Base-by-base conservation (phyloP, 2,329 filamentous ascomycete species). In the Aspergillus cejpii region DNA sequence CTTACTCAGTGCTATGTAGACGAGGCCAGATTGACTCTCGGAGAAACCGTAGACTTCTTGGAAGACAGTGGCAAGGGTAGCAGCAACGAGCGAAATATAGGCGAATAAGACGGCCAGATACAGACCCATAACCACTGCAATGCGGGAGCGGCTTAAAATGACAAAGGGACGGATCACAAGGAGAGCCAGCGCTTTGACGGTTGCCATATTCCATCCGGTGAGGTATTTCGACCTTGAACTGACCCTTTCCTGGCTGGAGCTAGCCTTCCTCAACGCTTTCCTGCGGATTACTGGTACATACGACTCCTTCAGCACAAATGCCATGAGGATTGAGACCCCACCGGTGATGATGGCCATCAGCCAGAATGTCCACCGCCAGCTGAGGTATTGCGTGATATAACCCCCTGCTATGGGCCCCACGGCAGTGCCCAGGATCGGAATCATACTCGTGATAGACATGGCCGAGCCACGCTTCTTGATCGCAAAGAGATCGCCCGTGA, bases 91-190 rank as follows among this genome's bases (percentile, higher is more conserved):
- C 24, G 29, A 45, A 29, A 41, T 28, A 21, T 28, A 41, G 33
- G 43, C 43, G 19, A 41, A 45, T 19, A 41, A 14, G 15, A 45
- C 8, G 14, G 43, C 28, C 26, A 45, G 37, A 19, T 45, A 45
- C 27, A 45, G 17, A n/a, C 37, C 43, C 38, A 45, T 45, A n/a
- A 45, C 12, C 38, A 41, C 21, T n/a, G 43, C 43, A 15, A 41
- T 41, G 12, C 43, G 43, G 17, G 21, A 45, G 21, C 15, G 5
- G 37, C 21, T 37, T 19, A 41, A 14, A 27, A 41, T 45, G 12
- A 40, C 21, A 40, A 45, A 45, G 6, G 43, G 43, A 14, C 34
- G 41, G n/a, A 44, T 27, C 28, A 29, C 39, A 29, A 42, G 39
- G 12, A 44, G 36, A 37, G 17, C 34, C 5, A 44, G 34, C 33